phyloP scores from a whole-genome alignment of 139 green algal genomes.

The Chlamydomonas sp. region DNA sequence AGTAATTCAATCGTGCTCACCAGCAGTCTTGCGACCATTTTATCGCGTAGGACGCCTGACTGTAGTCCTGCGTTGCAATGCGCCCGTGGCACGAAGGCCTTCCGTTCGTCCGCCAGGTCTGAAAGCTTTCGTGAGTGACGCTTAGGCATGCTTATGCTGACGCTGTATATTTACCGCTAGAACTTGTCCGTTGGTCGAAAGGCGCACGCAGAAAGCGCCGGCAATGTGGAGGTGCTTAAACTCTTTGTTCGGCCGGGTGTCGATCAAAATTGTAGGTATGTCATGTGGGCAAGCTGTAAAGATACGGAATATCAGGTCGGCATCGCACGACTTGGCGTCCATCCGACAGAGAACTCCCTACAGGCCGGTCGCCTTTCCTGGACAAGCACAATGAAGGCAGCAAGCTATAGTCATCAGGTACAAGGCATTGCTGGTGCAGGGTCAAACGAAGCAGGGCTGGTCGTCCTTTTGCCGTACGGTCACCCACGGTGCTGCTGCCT shows the following conservation, averaged over 20 bases:
- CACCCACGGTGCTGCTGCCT: no score
- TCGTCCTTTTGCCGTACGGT: no score
- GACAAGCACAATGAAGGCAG: no score
- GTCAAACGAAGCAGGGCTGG: no score
- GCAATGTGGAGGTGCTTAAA: constrained; percentile 65
- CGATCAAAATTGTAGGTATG: constrained; percentile 58
- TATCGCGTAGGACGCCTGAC: constrained; percentile 48
- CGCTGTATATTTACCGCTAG: constrained; percentile 53
- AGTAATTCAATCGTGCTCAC: constrained; percentile 1
- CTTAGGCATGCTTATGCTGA: not conserved
- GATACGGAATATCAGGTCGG: constrained; percentile 62
- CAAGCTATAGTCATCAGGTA: no score
- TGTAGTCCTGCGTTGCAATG: constrained; percentile 56
- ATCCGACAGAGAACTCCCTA: no score
- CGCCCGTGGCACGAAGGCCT: not conserved
- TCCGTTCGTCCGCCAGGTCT: not conserved
- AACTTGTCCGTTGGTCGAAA: constrained; percentile 60
- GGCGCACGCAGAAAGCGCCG: constrained; percentile 60
- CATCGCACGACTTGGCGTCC: constrained; percentile 52
- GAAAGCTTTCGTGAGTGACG: not conserved
- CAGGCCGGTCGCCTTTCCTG: no score
- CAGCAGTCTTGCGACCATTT: constrained; percentile 59
- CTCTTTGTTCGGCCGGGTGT: constrained; percentile 65
- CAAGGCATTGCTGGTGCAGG: no score
- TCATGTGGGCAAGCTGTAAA: constrained; percentile 70